Conservation (phyloP, 202 grass and related monocot species). For the Bolboschoenoplectus hybrid region DNA sequence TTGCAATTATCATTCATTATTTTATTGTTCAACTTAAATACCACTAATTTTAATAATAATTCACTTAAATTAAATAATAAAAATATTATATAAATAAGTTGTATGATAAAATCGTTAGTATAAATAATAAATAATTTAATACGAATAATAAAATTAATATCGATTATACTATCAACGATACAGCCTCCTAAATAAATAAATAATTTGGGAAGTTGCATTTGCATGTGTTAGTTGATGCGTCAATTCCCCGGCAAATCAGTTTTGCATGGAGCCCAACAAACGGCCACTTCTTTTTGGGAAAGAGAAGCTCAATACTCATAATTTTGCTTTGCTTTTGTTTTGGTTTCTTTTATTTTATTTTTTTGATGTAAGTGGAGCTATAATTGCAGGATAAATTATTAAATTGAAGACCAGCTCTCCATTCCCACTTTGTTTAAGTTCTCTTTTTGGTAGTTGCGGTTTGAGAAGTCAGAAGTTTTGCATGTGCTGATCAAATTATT, state of each 20-base stretch:
- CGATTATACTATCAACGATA: too few species aligned
- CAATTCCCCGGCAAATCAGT: conserved; percentile 31
- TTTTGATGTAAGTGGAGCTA: neutral
- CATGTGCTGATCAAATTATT: conserved; percentile 25
- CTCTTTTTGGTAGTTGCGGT: neutral
- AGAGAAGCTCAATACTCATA: neutral
- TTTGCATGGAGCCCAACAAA: conserved; percentile 31
- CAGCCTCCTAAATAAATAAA: too few species aligned
- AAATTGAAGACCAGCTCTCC: neutral
- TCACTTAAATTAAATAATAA: too few species aligned
- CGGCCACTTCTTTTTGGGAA: conserved; percentile 4
- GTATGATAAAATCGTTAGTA: too few species aligned
- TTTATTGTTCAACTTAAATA: too few species aligned
- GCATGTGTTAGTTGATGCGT: conserved; percentile 43
- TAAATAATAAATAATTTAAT: too few species aligned
- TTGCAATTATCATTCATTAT: too few species aligned
- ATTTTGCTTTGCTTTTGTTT: neutral
- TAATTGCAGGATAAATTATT: neutral
- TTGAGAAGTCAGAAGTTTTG: neutral
- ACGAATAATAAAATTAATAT: too few species aligned
- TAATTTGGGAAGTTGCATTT: neutral
- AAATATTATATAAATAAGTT: too few species aligned
- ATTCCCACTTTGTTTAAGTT: neutral
- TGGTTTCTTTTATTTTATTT: neutral
- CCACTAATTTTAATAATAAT: too few species aligned